Evolutionary conservation across 176 grass and related monocot species (phyloP).

Genomic region (Ampelocalamus luodianensis): DNA sequence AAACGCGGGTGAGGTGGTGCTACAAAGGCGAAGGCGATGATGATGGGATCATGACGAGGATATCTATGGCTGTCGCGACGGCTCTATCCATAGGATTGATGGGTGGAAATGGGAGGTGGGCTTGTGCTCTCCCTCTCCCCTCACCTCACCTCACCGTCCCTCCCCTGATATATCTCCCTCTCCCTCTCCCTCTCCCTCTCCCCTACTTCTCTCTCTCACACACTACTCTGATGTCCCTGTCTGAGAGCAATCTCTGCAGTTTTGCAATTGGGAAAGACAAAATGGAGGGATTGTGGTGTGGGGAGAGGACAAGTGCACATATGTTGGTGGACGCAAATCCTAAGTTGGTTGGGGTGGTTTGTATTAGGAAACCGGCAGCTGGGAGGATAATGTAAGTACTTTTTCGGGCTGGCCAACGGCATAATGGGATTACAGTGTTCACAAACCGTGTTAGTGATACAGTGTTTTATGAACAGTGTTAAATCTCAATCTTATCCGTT

Average conservation of each 20-base stretch:
- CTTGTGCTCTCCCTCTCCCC: conserved; percentile 12
- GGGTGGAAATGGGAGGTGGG: conserved; percentile 27
- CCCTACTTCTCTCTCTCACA: not conserved
- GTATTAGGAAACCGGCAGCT: too few relatives aligned
- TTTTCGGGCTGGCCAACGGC: too few relatives aligned
- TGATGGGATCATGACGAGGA: conserved; percentile 49
- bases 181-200: not conserved
- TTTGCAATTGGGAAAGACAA: not conserved
- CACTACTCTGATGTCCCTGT: conserved; percentile 10
- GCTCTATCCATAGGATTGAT: conserved; percentile 54
- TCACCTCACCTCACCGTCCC: conserved; percentile 8
- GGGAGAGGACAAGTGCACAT: conserved; percentile 38
- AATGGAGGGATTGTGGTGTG: conserved; percentile 4
- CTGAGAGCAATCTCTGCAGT: not conserved
- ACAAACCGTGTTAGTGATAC: too few relatives aligned
- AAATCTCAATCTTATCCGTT: too few relatives aligned
- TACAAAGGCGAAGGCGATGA: conserved; percentile 50
- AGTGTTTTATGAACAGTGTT: too few relatives aligned
- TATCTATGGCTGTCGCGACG: conserved; percentile 56
- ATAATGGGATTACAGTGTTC: too few relatives aligned
- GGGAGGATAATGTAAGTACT: too few relatives aligned
- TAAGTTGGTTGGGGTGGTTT: conserved; percentile 38
- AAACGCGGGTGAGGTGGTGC: conserved; percentile 37
- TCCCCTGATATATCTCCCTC: not conserved
- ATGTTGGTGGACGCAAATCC: too few relatives aligned